Evolutionary conservation across 1,284 basidiomycete species (phyloP).

Genomic region (Leccinum fuscescens): DNA sequence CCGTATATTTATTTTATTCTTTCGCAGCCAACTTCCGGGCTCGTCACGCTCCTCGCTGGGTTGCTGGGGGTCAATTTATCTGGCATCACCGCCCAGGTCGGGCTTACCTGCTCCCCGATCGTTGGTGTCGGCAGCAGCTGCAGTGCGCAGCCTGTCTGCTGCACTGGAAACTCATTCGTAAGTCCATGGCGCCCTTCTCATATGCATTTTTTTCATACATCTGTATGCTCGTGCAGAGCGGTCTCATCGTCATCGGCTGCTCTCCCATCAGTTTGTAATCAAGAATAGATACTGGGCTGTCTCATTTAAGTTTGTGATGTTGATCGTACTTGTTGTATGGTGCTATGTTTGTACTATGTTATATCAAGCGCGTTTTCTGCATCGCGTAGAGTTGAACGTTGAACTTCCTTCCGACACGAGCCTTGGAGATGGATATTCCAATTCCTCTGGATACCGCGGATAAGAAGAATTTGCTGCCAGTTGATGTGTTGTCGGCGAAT

Average conservation of each 20-base stretch:
- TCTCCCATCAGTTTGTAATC: constrained; percentile 10
- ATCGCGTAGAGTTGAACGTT: neutral
- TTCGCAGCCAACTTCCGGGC: neutral
- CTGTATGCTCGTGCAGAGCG: neutral
- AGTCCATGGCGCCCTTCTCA: constrained; percentile 2
- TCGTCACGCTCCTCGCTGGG: neutral
- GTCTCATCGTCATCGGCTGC: constrained; percentile 12
- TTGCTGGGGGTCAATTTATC: neutral
- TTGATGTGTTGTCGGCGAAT: too few relatives aligned
- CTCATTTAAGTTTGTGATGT: neutral
- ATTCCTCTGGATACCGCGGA: too few relatives aligned
- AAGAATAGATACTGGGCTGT: neutral
- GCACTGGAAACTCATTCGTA: constrained; percentile 15
- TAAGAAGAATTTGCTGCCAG: too few relatives aligned
- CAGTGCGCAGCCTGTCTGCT: constrained; percentile 17
- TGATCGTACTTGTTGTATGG: neutral
- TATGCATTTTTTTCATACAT: neutral
- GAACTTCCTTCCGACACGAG: neutral
- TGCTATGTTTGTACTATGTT: neutral
- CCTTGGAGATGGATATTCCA: too few relatives aligned
- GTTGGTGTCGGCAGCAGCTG: constrained; percentile 6
- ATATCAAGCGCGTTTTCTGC: too few relatives aligned
- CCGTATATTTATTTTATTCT: neutral
- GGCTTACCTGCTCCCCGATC: constrained; percentile 13
- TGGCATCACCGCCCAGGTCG: constrained; percentile 2